A percentile compares a stretch with the other conserved stretches of the same genome.
These are phyloP conservation scores for Eurotiales sp. DNA, from an alignment of 2,329 filamentous ascomycete genomes.

Conservation along the genomic window DNA sequence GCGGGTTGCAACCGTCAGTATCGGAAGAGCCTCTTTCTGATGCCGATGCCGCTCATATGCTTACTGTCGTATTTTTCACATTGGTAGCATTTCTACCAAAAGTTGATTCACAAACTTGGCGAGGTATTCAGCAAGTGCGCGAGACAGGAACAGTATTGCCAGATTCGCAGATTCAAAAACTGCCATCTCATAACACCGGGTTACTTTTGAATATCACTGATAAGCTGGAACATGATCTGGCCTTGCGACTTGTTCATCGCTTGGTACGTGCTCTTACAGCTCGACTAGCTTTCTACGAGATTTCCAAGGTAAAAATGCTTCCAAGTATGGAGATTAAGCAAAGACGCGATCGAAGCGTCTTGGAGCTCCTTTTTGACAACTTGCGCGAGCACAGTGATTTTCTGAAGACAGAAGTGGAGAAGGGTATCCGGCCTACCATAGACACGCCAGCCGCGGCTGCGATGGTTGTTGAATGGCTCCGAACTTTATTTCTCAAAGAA, in stretches of 20 bases:
- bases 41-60: slow-evolving; percentile 36
- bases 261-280: slow-evolving; percentile 49
- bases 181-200: slow-evolving; percentile 25
- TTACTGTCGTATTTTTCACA: slow-evolving; percentile 36
- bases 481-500: slow-evolving; percentile 69
- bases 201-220: slow-evolving; percentile 37
- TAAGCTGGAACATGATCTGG: slow-evolving; percentile 50
- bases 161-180: slow-evolving; percentile 33
- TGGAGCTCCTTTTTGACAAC: slow-evolving; percentile 35
- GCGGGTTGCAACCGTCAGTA: neutral
- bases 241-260: slow-evolving; percentile 47
- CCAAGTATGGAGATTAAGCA: slow-evolving; percentile 27
- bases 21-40: slow-evolving; percentile 35
- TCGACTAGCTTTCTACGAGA: slow-evolving; percentile 48
- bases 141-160: slow-evolving; percentile 36
- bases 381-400: slow-evolving; percentile 28
- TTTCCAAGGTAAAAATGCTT: slow-evolving; percentile 36
- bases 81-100: slow-evolving; percentile 35
- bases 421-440: slow-evolving; percentile 11
- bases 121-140: slow-evolving; percentile 41
- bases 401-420: slow-evolving; percentile 10
- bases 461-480: slow-evolving; percentile 42
- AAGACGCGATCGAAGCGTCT: slow-evolving; percentile 27
- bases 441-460: slow-evolving; percentile 24
- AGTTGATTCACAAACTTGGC: slow-evolving; percentile 35